Evolutionary conservation across 1,284 basidiomycete genomes (phyloP).

Genomic region (Testicularia cyperi): DNA sequence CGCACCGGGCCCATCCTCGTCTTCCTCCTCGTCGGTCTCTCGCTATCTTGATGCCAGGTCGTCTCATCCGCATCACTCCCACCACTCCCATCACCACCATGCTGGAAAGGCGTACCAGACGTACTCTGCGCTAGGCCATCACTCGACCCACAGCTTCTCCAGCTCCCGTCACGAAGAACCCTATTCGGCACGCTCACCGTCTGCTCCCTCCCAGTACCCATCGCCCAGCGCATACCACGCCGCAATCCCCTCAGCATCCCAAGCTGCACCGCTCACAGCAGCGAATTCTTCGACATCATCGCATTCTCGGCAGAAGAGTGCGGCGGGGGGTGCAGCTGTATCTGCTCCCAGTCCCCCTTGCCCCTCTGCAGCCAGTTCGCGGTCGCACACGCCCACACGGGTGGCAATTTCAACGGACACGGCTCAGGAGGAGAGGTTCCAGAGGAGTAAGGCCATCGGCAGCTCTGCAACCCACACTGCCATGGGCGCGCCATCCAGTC

Average conservation of each 20-base stretch:
- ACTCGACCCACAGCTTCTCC: conserved; percentile 5
- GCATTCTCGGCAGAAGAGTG: too few species aligned
- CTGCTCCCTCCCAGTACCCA: conserved; percentile 5
- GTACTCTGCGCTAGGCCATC: conserved; percentile 11
- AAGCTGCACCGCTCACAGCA: conserved; percentile 1
- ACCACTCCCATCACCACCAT: conserved; percentile 17
- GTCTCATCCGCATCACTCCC: too few species aligned
- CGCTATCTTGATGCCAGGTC: too few species aligned
- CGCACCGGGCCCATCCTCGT: conserved; percentile 5
- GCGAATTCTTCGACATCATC: conserved; percentile 2
- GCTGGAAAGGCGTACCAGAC: conserved; percentile 1
- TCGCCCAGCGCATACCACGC: conserved; percentile 7
- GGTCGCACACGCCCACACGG: too few species aligned
- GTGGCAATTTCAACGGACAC: too few species aligned
- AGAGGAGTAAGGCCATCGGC: too few species aligned
- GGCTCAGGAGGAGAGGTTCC: too few species aligned
- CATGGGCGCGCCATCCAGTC: too few species aligned
- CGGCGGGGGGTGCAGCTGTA: too few species aligned
- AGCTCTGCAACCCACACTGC: too few species aligned
- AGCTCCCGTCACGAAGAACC: conserved; percentile 2
- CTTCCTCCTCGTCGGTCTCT: not conserved
- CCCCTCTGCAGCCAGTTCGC: too few species aligned
- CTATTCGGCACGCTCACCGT: conserved; percentile 4
- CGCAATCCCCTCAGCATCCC: not conserved
- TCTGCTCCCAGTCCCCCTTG: too few species aligned